Evolutionary conservation across 495 filamentous ascomycete genomes (phyloP).

Genomic region (Tuber brumale): DNA sequence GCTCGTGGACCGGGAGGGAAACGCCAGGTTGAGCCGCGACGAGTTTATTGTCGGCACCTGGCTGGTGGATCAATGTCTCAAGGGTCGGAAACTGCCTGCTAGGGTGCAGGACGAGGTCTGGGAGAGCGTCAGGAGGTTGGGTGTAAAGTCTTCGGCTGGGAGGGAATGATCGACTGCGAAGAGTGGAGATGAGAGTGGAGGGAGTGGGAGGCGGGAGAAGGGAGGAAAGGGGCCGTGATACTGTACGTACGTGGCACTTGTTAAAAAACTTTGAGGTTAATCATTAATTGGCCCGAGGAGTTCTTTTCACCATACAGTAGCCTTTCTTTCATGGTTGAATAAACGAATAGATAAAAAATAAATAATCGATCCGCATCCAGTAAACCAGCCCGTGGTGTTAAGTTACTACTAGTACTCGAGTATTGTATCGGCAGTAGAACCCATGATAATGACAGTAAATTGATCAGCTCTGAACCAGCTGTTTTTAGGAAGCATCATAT

Average conservation of each 20-base stretch:
- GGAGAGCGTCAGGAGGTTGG: slow-evolving; percentile 65
- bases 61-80: slow-evolving; percentile 84
- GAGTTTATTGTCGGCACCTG: slow-evolving; percentile 96
- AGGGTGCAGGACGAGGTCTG: slow-evolving; percentile 77
- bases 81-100: slow-evolving; percentile 77
- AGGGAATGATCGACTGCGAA: not conserved
- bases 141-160: slow-evolving; percentile 40
- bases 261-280: not conserved
- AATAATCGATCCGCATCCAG: not conserved
- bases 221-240: not conserved
- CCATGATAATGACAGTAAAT: not conserved
- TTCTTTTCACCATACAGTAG: not conserved
- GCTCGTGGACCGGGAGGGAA: slow-evolving; percentile 62
- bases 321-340: not conserved
- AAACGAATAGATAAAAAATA: not conserved
- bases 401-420: too few species aligned
- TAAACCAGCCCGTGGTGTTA: not conserved
- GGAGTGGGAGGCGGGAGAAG: too few species aligned
- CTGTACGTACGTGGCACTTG: not conserved
- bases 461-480: not conserved
- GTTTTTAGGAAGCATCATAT: slow-evolving; percentile 14
- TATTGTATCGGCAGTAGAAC: not conserved
- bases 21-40: slow-evolving; percentile 59
- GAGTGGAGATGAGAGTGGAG: too few species aligned
- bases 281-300: not conserved